Evolutionary conservation across 495 filamentous ascomycete genomes (phyloP).

Genomic region (Halenospora varia): DNA sequence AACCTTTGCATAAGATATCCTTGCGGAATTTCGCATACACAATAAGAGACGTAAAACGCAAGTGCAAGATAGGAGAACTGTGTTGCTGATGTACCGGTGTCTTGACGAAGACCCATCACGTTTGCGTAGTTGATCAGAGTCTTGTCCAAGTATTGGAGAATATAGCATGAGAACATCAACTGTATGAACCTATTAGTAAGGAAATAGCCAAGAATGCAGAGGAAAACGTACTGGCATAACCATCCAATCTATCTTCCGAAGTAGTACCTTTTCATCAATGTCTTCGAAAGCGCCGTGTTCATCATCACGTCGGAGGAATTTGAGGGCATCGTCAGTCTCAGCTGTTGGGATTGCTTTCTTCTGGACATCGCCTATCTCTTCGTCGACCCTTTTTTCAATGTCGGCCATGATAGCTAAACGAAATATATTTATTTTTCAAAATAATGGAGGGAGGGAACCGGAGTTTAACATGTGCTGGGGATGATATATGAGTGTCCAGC

Average conservation of each 20-base stretch:
- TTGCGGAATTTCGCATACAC: slow-evolving; percentile 26
- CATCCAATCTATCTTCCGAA: background rate
- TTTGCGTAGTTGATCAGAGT: slow-evolving; percentile 59
- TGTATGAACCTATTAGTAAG: background rate
- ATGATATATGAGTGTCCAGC: no score
- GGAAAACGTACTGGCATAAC: background rate
- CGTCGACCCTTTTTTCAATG: background rate
- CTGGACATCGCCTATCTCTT: background rate
- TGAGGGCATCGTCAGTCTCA: background rate
- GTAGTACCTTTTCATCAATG: background rate
- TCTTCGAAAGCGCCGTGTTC: background rate
- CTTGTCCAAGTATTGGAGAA: slow-evolving; percentile 66
- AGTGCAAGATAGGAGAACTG: slow-evolving; percentile 50
- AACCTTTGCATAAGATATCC: slow-evolving; percentile 52
- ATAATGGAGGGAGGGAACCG: no score
- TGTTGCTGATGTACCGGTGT: slow-evolving; percentile 30
- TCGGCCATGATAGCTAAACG: background rate
- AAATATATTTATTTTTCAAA: no score
- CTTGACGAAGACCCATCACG: slow-evolving; percentile 55
- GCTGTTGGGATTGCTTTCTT: background rate
- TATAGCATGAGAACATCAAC: slow-evolving; percentile 55
- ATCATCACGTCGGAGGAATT: background rate
- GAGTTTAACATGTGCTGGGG: no score
- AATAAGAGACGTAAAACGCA: slow-evolving; percentile 61
- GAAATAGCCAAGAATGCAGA: background rate